phyloP scores from a whole-genome alignment of 805 yeast species.

The Sugiyamaella lignohabitans region DNA sequence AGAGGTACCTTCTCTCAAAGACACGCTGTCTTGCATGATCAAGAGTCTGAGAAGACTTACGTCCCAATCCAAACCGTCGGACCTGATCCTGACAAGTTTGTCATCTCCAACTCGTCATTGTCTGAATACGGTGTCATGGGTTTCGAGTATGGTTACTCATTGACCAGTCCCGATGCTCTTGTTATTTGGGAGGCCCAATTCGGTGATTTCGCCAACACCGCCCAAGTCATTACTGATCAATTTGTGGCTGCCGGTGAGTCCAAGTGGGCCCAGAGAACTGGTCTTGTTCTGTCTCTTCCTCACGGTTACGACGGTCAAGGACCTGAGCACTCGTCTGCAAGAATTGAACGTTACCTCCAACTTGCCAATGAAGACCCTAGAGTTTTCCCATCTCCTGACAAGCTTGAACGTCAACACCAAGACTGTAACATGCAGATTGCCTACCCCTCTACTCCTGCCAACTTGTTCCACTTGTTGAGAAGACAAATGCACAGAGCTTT shows the following conservation, averaged over 20 bases:
- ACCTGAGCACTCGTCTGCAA: slow-evolving; percentile 98
- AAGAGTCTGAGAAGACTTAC: slow-evolving; percentile 71
- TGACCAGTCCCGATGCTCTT: slow-evolving; percentile 93
- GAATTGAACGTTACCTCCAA: slow-evolving; percentile 94
- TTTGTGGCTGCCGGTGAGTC: slow-evolving; percentile 95
- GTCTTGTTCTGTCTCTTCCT: slow-evolving; percentile 89
- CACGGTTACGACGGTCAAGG: slow-evolving; percentile 99
- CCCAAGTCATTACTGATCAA: slow-evolving; percentile 96
- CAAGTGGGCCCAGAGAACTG: slow-evolving; percentile 99
- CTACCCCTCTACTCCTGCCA: slow-evolving; percentile 97
- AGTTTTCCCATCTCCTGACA: slow-evolving; percentile 81
- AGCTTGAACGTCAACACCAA: slow-evolving; percentile 95
- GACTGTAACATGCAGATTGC: slow-evolving; percentile 97
- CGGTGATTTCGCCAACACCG: slow-evolving; percentile 99
- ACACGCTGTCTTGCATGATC: slow-evolving; percentile 97
- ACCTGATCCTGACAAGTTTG: slow-evolving; percentile 72
- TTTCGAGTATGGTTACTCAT: slow-evolving; percentile 96
- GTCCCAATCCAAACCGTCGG: slow-evolving; percentile 78
- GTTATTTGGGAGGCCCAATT: slow-evolving; percentile 99
- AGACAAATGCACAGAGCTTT: slow-evolving; percentile 99
- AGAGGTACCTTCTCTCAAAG: slow-evolving; percentile 99
- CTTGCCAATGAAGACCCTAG: slow-evolving; percentile 95
- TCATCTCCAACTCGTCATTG: slow-evolving; percentile 87
- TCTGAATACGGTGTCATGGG: slow-evolving; percentile 99
- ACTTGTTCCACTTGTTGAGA: slow-evolving; percentile 91